These are phyloP conservation scores for Orbilia ellipsospora DNA, from an alignment of 2,329 filamentous ascomycete genomes.

Conservation along the genomic window DNA sequence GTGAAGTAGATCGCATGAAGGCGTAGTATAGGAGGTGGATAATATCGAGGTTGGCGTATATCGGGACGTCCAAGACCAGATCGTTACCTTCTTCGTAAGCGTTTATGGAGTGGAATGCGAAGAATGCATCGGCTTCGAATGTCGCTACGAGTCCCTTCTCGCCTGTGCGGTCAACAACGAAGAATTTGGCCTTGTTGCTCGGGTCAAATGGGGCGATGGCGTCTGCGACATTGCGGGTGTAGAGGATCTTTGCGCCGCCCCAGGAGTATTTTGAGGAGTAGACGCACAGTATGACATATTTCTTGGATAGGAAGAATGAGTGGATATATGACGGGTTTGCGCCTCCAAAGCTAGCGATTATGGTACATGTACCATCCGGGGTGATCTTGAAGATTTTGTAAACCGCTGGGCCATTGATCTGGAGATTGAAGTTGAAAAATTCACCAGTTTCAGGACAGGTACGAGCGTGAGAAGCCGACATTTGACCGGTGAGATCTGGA, in stretches of 20 bases:
- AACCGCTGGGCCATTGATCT: slow-evolving; percentile 66
- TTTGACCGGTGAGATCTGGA: slow-evolving; percentile 73
- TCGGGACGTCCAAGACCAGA: slow-evolving; percentile 74
- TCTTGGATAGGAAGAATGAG: slow-evolving; percentile 78
- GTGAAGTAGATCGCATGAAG: slow-evolving; percentile 70
- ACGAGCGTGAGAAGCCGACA: slow-evolving; percentile 78
- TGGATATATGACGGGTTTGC: slow-evolving; percentile 78
- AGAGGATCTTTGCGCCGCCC: slow-evolving; percentile 72
- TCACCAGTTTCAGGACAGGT: slow-evolving; percentile 79
- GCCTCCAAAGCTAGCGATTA: slow-evolving; percentile 74
- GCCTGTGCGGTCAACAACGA: slow-evolving; percentile 74
- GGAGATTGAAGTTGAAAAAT: slow-evolving; percentile 83
- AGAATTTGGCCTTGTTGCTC: slow-evolving; percentile 72
- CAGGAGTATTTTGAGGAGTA: slow-evolving; percentile 73
- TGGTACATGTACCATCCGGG: slow-evolving; percentile 72
- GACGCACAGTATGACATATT: slow-evolving; percentile 78
- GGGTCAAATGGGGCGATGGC: slow-evolving; percentile 73
- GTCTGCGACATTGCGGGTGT: slow-evolving; percentile 75
- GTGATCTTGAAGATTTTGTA: slow-evolving; percentile 78
- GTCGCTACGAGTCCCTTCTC: slow-evolving; percentile 74
- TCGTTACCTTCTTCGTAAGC: slow-evolving; percentile 74
- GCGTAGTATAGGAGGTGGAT: slow-evolving; percentile 77
- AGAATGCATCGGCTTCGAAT: slow-evolving; percentile 75
- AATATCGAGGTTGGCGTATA: slow-evolving; percentile 74
- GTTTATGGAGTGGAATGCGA: slow-evolving; percentile 84